Base-by-base conservation (phyloP, 202 grass and related monocot species). In the Digitaria exilis region DNA sequence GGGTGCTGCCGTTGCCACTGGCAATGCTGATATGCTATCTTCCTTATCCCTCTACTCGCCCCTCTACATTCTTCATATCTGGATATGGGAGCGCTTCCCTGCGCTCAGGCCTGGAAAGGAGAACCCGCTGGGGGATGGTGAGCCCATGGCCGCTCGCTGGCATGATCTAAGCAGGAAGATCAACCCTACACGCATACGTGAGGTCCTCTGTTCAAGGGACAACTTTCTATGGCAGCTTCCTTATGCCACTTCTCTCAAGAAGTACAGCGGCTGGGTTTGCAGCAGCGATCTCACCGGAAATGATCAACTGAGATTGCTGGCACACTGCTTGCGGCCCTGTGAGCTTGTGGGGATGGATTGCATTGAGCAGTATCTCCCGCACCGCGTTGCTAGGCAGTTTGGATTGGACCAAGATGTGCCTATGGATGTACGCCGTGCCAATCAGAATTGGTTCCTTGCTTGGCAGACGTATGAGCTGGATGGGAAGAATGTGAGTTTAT, bases 371-470 rank as follows among this genome's bases (percentile, higher is more conserved):
- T 98, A 98, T 70, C 91, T 98, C 45, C 96, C 96, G 0, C 91
- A 98, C 60, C 90, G 92, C 11, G 92, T 95, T 18, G 87, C 92
- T 31, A 98, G 91, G 89, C 92, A 98, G 86, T 95, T 98, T 66
- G 96, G 96, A 26, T 87, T 98, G 46, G 92, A 98, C 82, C 96
- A 98, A 75, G 96, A 98, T 76, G 75, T 98, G 71, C 96, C 96
- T 4, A 68, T 82, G 41, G 69, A 85, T 66, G 75, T 98, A 79
- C 50, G 12, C 31, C 87, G 87, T 72, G 80, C 84, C 26, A 88
- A 88, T 84, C 51, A 83, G n/a, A 73, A 80, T 28, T 98, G 90
- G 92, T 83, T 29, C 22, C 58, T 76, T 45, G 90, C 90, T 51
- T 98, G 96, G 92, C 35, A 89, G 64, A 93, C 84, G 25, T 95